Conservation (phyloP, 371 early-diverging fungal genomes). For the Vittaforma corneae region DNA sequence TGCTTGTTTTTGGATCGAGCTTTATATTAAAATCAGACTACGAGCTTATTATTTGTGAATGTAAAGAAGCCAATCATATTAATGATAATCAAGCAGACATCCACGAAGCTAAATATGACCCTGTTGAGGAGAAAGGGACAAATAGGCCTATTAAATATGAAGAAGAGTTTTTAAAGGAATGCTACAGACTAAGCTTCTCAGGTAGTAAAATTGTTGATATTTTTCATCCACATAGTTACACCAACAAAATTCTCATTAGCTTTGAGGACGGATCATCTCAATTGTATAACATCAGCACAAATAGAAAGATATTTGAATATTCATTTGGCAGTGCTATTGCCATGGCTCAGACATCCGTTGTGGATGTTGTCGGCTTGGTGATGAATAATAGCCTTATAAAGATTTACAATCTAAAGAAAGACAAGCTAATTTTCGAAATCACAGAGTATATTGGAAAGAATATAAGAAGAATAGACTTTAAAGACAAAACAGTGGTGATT, state of each 20-base stretch:
- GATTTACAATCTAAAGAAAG: slow-evolving; percentile 11
- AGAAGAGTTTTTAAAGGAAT: not conserved
- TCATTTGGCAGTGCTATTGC: not conserved
- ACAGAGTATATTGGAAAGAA: not conserved
- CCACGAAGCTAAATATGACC: no score
- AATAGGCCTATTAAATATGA: not conserved
- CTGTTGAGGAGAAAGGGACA: not conserved
- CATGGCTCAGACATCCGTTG: not conserved
- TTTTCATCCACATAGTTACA: slow-evolving; percentile 12
- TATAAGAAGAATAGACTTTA: not conserved
- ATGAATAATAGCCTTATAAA: not conserved
- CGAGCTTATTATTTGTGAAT: not conserved
- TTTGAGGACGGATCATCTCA: not conserved
- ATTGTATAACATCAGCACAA: slow-evolving; percentile 5
- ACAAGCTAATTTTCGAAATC: slow-evolving; percentile 10
- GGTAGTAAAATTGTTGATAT: not conserved
- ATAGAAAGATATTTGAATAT: slow-evolving; percentile 2
- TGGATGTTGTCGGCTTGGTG: slow-evolving; percentile 11
- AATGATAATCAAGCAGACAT: not conserved
- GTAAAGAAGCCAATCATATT: not conserved
- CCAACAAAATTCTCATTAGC: slow-evolving; percentile 7
- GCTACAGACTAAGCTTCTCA: not conserved
- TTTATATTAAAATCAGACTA: not conserved
- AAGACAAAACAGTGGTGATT: not conserved
- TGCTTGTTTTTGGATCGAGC: not conserved